phyloP scores from a whole-genome alignment of 2,329 filamentous ascomycete species.

The Botrytis fabae region DNA sequence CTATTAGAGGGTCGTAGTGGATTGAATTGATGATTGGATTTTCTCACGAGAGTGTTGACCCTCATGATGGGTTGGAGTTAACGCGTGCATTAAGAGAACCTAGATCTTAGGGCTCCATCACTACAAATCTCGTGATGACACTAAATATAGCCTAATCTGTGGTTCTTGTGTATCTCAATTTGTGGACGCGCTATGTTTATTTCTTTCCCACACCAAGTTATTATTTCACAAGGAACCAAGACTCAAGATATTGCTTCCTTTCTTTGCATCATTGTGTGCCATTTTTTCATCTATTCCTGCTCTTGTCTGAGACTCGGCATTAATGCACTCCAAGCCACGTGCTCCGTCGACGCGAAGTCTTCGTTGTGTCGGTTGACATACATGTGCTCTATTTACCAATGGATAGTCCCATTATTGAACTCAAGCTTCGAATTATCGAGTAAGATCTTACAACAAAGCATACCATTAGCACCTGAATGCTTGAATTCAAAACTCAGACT shows the following conservation, averaged over 20 bases:
- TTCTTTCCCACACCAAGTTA: background rate
- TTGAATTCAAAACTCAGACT: background rate
- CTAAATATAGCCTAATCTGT: background rate
- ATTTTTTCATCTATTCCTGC: background rate
- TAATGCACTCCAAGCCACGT: background rate
- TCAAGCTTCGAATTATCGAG: background rate
- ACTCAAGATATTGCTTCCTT: background rate
- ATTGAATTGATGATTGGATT: background rate
- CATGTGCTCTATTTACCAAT: background rate
- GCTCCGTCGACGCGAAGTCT: background rate
- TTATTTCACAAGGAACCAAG: background rate
- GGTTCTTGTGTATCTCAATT: background rate
- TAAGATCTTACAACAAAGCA: background rate
- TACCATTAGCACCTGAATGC: background rate
- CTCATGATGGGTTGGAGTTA: background rate
- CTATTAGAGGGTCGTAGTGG: background rate
- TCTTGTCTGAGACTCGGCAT: background rate
- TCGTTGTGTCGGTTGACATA: background rate
- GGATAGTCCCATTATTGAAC: background rate
- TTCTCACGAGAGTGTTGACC: background rate
- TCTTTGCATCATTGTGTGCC: background rate
- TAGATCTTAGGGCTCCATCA: background rate
- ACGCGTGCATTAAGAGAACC: background rate
- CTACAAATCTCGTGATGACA: background rate
- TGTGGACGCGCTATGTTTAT: too few relatives aligned